A percentile compares a stretch with the other conserved stretches of the same genome.
Conservation (phyloP, 352 stramenopile genomes). For the Pythium rhizo-oryzae region DNA sequence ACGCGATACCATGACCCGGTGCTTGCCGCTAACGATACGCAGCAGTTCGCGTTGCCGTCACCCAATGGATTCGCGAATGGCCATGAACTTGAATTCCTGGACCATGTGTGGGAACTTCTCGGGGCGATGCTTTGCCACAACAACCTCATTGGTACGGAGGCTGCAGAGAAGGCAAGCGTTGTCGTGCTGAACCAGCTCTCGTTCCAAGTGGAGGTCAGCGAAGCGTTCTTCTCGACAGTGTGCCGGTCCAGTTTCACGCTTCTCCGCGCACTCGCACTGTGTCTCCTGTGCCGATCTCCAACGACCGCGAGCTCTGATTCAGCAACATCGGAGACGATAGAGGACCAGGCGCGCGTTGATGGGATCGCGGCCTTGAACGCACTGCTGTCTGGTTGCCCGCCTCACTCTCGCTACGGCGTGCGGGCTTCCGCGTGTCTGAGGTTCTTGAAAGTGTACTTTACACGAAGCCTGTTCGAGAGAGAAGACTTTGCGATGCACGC, state of each 20-base stretch:
- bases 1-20: conserved; percentile 58
- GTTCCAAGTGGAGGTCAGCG: conserved; percentile 46
- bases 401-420: conserved; percentile 10
- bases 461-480: conserved; percentile 46
- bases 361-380: neutral
- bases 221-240: conserved; percentile 55
- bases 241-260: conserved; percentile 58
- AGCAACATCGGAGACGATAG: neutral
- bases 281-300: conserved; percentile 11
- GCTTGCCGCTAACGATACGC: conserved; percentile 9
- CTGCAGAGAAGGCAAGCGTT: conserved; percentile 26
- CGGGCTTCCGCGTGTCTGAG: conserved; percentile 45
- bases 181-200: conserved; percentile 52
- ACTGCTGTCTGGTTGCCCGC: conserved; percentile 21
- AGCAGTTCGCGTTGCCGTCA: conserved; percentile 40
- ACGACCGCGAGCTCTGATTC: neutral
- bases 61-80: conserved; percentile 20
- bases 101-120: conserved; percentile 70
- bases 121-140: conserved; percentile 58
- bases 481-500: conserved; percentile 66
- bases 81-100: conserved; percentile 31
- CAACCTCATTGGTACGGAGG: conserved; percentile 29
- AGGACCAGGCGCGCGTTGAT: neutral
- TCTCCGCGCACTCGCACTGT: conserved; percentile 46
- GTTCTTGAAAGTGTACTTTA: conserved; percentile 41